phyloP scores from a whole-genome alignment of 129 eudicot genomes.

The Artemisia tridentata region DNA sequence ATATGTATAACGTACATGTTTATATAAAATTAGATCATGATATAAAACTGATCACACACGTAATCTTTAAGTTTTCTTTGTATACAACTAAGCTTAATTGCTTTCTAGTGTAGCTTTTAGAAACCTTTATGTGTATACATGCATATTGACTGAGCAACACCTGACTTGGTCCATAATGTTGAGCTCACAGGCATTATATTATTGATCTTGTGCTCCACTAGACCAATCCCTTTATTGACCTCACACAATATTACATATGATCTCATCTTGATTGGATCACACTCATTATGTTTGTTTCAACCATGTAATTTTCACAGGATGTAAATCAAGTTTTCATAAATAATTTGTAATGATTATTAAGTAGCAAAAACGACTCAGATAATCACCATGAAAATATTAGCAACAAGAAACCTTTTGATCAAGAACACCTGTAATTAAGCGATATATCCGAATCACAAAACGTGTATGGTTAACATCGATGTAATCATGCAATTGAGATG shows the following conservation, averaged over 20 bases:
- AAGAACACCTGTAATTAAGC: not conserved
- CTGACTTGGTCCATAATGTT: constrained; percentile 40
- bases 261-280: constrained; percentile 30
- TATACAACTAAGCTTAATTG: constrained; percentile 2
- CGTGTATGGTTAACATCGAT: not conserved
- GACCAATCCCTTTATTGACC: constrained; percentile 37
- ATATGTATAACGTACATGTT: too few relatives aligned
- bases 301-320: not conserved
- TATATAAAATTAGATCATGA: too few relatives aligned
- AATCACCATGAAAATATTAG: not conserved
- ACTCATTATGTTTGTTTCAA: constrained; percentile 21
- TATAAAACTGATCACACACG: too few relatives aligned
- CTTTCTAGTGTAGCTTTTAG: constrained; percentile 1
- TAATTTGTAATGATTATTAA: not conserved
- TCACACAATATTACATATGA: constrained; percentile 39
- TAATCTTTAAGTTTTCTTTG: not conserved
- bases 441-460: not conserved
- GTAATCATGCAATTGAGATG: not conserved
- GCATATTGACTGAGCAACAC: constrained; percentile 34
- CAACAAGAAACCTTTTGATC: not conserved
- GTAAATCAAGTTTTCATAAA: not conserved
- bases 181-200: constrained; percentile 32
- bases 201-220: constrained; percentile 40
- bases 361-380: not conserved
- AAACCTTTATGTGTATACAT: constrained; percentile 1